Percentiles rank a stretch among this genome's conserved stretches.
These are phyloP conservation scores for Fusarium sp. DNA, from an alignment of 2,329 filamentous ascomycete species.

Conservation along the genomic window DNA sequence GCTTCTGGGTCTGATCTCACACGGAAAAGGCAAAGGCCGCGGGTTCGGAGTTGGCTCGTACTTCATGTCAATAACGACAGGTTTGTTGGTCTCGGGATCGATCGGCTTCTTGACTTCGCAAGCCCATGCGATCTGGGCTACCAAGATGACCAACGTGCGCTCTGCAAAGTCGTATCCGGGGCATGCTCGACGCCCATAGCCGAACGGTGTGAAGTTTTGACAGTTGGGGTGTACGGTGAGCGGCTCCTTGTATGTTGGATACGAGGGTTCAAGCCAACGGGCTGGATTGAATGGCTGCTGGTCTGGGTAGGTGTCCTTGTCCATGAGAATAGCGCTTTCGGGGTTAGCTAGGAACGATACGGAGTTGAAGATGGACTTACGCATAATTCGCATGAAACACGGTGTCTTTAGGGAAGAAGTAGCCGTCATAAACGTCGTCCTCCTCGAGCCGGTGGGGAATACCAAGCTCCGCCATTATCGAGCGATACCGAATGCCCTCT, in stretches of 20 bases:
- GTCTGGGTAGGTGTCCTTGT: conserved; percentile 9
- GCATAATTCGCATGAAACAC: background rate
- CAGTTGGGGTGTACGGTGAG: background rate
- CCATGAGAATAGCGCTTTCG: conserved; percentile 2
- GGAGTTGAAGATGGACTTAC: background rate
- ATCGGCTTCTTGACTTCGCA: background rate
- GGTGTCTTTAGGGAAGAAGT: conserved; percentile 5
- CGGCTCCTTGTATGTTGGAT: background rate
- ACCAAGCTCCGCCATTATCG: background rate
- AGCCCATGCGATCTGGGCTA: background rate
- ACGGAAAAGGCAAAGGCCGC: background rate
- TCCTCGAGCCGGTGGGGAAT: conserved; percentile 5
- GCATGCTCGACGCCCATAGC: background rate
- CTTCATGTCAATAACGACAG: background rate
- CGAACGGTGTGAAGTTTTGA: background rate
- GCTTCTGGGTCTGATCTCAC: background rate
- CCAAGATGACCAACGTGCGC: background rate
- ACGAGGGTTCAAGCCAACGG: conserved; percentile 5
- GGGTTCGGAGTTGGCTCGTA: background rate
- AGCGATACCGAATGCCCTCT: background rate
- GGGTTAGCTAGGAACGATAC: background rate
- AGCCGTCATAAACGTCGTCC: conserved; percentile 6
- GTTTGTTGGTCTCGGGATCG: background rate
- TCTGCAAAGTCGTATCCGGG: background rate
- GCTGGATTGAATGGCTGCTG: conserved; percentile 4